Percentiles rank a stretch among this genome's conserved stretches.
phyloP scores from a whole-genome alignment of 345 rosid genomes.

The Salix exigua region DNA sequence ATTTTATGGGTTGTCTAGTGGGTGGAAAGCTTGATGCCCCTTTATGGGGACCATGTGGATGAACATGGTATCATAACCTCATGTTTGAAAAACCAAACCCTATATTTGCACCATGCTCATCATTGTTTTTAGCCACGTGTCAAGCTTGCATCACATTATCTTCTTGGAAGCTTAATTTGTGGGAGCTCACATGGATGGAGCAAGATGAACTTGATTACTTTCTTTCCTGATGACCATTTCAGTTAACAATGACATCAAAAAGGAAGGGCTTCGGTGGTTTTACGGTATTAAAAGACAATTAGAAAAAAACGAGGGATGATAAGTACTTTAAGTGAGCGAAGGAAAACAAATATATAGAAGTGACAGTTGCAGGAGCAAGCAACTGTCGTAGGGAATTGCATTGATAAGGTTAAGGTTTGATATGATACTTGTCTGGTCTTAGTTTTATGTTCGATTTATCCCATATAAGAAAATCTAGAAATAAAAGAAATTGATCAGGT shows the following conservation, averaged over 20 bases:
- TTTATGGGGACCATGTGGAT: conserved; percentile 49
- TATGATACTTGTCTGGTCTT: not conserved
- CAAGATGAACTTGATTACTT: not conserved
- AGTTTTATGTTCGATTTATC: not conserved
- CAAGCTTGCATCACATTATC: conserved; percentile 9
- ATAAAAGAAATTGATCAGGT: not conserved
- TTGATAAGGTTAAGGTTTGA: not conserved
- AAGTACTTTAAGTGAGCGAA: too few species aligned
- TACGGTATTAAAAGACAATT: not conserved
- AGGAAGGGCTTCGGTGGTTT: conserved; percentile 9
- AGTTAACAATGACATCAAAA: conserved; percentile 10
- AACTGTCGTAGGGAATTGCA: not conserved
- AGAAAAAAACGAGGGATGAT: not conserved
- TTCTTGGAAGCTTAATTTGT: conserved; percentile 13
- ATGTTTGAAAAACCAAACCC: conserved; percentile 6
- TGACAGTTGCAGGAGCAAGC: not conserved
- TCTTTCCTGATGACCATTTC: conserved; percentile 5
- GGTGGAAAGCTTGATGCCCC: conserved; percentile 37
- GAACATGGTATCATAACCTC: conserved; percentile 32
- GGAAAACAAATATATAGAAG: not conserved
- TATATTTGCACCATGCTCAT: conserved; percentile 20
- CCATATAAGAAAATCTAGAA: not conserved
- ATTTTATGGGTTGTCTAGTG: conserved; percentile 34
- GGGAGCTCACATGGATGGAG: conserved; percentile 11
- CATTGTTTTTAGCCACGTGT: conserved; percentile 21